Base-by-base conservation (phyloP, 2,329 filamentous ascomycete genomes). In the Colletotrichum navitas region DNA sequence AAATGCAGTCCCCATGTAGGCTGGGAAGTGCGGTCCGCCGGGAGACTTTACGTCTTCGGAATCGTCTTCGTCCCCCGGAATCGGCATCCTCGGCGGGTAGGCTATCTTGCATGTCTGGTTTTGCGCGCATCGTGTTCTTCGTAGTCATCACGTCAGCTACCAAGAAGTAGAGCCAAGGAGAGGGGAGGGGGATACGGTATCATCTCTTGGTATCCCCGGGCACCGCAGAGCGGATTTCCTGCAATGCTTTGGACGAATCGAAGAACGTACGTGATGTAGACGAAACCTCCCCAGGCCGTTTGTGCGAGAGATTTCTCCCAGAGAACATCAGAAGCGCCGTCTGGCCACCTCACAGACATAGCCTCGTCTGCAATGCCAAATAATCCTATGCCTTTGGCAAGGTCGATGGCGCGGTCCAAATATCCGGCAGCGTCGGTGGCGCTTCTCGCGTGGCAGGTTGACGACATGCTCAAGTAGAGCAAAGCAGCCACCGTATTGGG, bases 231-330 rank as follows among this genome's bases (percentile, higher is more conserved):
- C 5, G 16, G 24, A 5, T 7, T 18, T n/a, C 39, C 21, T 21
- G 36, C 10, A 58, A 45, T 12, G 5, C 11, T 8, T 43, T 18
- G 18, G 4, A 0, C 12, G 24, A 12, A 52, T 7, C 21, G 5
- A 6, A 59, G 47, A 21, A 68, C 67, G 36, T 66, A 70, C 67
- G 67, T 70, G 24, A 70, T 61, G 63, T 66, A 55, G 10, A 70
- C 63, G 34, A 70, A 70, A 24, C 63, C 49, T 21, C 67, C 67
- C 67, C 63, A 70, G 47, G 67, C 67, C 12, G 63, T 70, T 21
- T 70, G 67, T 3, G 63, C 24, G 7, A 41, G 45, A 3, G 63
- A 29, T 12, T 49, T 60, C 5, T 47, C 18, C 67, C 62, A 70
- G 6, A 34, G 32, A n/a, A 56, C 3, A 8, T 70, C 63, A 5